Conservation (phyloP, 2,329 filamentous ascomycete genomes). For the Aureobasidium sp. region DNA sequence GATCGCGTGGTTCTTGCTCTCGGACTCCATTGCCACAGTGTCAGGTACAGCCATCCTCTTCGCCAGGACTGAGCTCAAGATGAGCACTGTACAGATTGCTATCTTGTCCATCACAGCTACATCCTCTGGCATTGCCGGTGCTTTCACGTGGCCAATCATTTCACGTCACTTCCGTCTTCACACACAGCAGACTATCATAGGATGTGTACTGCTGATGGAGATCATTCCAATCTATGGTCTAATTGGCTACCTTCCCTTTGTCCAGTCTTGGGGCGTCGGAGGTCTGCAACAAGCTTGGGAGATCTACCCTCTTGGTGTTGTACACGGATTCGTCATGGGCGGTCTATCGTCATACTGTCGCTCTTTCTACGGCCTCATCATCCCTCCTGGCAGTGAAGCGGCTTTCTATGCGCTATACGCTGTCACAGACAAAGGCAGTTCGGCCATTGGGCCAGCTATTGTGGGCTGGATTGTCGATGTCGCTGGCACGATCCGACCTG, state of each 20-base stretch:
- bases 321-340: slow-evolving; percentile 85
- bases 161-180: slow-evolving; percentile 59
- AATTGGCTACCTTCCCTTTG: slow-evolving; percentile 70
- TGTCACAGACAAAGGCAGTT: slow-evolving; percentile 91
- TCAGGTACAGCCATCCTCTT: slow-evolving; percentile 91
- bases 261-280: slow-evolving; percentile 63
- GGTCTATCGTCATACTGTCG: slow-evolving; percentile 84
- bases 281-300: slow-evolving; percentile 86
- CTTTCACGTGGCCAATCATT: slow-evolving; percentile 77
- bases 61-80: slow-evolving; percentile 81
- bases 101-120: slow-evolving; percentile 87
- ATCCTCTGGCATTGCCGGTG: slow-evolving; percentile 73
- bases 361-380: slow-evolving; percentile 79
- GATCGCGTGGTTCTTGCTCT: slow-evolving; percentile 82
- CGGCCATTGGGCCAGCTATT: slow-evolving; percentile 81
- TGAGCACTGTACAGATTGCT: slow-evolving; percentile 77
- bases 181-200: slow-evolving; percentile 76
- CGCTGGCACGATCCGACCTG: slow-evolving; percentile 40
- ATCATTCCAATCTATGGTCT: slow-evolving; percentile 84
- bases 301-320: slow-evolving; percentile 77
- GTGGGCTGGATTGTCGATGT: slow-evolving; percentile 81
- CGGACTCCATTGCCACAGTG: slow-evolving; percentile 86
- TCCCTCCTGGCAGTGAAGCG: slow-evolving; percentile 84
- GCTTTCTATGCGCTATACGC: slow-evolving; percentile 92
- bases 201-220: slow-evolving; percentile 78